Evolutionary conservation across 1,284 basidiomycete species (phyloP).

Genomic region (Trichosporon faecale): DNA sequence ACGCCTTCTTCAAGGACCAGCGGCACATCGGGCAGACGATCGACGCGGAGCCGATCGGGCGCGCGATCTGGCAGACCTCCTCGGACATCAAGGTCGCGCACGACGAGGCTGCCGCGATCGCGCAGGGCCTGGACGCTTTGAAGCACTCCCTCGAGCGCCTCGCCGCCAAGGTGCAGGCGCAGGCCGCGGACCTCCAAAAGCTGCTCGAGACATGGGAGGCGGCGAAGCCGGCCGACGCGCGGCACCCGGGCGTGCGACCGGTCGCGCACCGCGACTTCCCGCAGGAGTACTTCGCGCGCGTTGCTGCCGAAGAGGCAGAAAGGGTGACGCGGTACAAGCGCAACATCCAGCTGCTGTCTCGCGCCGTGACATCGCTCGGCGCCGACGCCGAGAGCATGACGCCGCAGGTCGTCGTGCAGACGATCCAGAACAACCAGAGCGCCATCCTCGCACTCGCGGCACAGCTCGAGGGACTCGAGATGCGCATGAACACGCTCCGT

Average conservation of each 20-base stretch:
- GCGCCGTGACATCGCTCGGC: conserved; percentile 37
- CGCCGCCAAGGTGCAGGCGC: conserved; percentile 30
- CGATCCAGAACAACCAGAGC: conserved; percentile 47
- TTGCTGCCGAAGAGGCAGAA: conserved; percentile 38
- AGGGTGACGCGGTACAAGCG: conserved; percentile 41
- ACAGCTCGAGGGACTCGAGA: conserved; percentile 39
- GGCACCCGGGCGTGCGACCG: conserved; percentile 33
- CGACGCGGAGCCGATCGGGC: conserved; percentile 35
- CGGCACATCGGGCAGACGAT: conserved; percentile 36
- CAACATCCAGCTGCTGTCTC: conserved; percentile 37
- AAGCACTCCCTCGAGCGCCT: conserved; percentile 33
- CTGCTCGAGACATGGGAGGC: conserved; percentile 47
- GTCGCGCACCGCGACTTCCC: conserved; percentile 46
- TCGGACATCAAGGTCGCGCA: conserved; percentile 39
- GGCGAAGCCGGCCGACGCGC: conserved; percentile 38
- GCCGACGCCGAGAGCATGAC: conserved; percentile 35
- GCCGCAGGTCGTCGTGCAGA: conserved; percentile 45
- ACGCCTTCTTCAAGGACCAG: conserved; percentile 40
- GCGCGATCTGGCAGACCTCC: conserved; percentile 45
- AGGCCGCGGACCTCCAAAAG: conserved; percentile 37
- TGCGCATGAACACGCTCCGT: conserved; percentile 37
- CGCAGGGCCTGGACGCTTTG: conserved; percentile 37
- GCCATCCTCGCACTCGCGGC: conserved; percentile 43
- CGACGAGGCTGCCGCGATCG: conserved; percentile 40
- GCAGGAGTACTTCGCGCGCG: conserved; percentile 41